phyloP scores from a whole-genome alignment of 1,284 basidiomycete species.

The Apiotrichum siamense region DNA sequence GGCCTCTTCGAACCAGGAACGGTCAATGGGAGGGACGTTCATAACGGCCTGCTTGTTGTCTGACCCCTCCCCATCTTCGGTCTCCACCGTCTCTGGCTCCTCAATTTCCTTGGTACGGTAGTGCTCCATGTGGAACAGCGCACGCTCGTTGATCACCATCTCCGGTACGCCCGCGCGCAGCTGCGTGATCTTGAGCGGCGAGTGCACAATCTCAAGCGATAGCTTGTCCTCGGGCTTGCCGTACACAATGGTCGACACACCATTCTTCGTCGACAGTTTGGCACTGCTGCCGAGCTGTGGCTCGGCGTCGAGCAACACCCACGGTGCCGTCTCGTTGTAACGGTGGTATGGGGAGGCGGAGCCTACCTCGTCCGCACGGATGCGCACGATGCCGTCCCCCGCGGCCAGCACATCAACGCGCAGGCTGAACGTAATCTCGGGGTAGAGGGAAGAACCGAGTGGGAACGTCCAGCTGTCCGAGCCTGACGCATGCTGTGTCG shows the following conservation, averaged over 20 bases:
- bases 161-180: slow-evolving; percentile 70
- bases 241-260: slow-evolving; percentile 43
- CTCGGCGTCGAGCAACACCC: slow-evolving; percentile 65
- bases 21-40: slow-evolving; percentile 52
- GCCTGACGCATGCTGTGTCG: slow-evolving; percentile 48
- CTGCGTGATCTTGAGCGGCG: slow-evolving; percentile 68
- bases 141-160: slow-evolving; percentile 81
- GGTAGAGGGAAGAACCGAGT: slow-evolving; percentile 73
- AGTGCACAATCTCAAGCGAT: slow-evolving; percentile 59
- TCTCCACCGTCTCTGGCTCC: slow-evolving; percentile 37
- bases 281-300: slow-evolving; percentile 53
- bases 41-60: slow-evolving; percentile 55
- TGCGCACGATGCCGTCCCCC: slow-evolving; percentile 69
- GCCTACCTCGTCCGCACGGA: slow-evolving; percentile 76
- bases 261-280: slow-evolving; percentile 41
- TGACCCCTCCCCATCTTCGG: slow-evolving; percentile 42
- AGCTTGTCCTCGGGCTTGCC: slow-evolving; percentile 21
- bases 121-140: slow-evolving; percentile 95
- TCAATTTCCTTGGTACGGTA: slow-evolving; percentile 64
- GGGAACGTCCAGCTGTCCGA: slow-evolving; percentile 53
- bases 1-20: slow-evolving; percentile 76
- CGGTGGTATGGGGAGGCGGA: slow-evolving; percentile 60
- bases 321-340: slow-evolving; percentile 82
- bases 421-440: slow-evolving; percentile 69
- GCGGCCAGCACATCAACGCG: slow-evolving; percentile 68